These are phyloP conservation scores for Clitocybe nebularis DNA, from an alignment of 1,284 basidiomycete species.

Conservation along the genomic window DNA sequence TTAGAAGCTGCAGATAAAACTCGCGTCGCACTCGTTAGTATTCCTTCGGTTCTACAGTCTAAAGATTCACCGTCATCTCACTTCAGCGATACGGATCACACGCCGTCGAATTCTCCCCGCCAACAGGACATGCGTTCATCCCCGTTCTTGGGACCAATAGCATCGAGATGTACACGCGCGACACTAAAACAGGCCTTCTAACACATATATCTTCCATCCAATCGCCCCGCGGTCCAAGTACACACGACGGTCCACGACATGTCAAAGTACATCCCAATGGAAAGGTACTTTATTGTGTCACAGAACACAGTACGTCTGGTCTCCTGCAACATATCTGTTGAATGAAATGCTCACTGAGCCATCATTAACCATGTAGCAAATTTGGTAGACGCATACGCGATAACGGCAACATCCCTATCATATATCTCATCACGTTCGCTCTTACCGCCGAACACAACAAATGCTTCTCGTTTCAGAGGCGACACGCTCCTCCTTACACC, in stretches of 20 bases:
- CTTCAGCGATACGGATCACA: slow-evolving; percentile 44
- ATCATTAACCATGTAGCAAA: slow-evolving; percentile 30
- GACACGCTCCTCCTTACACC: slow-evolving; percentile 44
- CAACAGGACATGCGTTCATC: slow-evolving; percentile 34
- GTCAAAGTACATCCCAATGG: slow-evolving; percentile 47
- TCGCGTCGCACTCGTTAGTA: slow-evolving; percentile 37
- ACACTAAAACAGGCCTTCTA: slow-evolving; percentile 28
- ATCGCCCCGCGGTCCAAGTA: slow-evolving; percentile 32
- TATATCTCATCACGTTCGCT: slow-evolving; percentile 36
- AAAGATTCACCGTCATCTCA: not conserved
- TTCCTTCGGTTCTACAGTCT: not conserved
- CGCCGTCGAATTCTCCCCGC: slow-evolving; percentile 40
- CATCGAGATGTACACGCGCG: slow-evolving; percentile 40
- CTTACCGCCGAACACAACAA: slow-evolving; percentile 24
- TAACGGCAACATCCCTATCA: slow-evolving; percentile 28
- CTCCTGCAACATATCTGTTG: not conserved
- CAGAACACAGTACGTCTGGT: slow-evolving; percentile 40
- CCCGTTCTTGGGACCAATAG: slow-evolving; percentile 44
- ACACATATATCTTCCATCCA: slow-evolving; percentile 31
- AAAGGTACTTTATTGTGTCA: slow-evolving; percentile 41
- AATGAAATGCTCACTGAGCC: not conserved
- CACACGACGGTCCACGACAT: slow-evolving; percentile 45
- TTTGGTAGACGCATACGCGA: slow-evolving; percentile 39
- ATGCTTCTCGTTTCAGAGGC: slow-evolving; percentile 31
- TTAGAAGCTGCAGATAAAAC: slow-evolving; percentile 44